Conservation (phyloP, 495 filamentous ascomycete genomes). For the Hypoxylon intermedium region DNA sequence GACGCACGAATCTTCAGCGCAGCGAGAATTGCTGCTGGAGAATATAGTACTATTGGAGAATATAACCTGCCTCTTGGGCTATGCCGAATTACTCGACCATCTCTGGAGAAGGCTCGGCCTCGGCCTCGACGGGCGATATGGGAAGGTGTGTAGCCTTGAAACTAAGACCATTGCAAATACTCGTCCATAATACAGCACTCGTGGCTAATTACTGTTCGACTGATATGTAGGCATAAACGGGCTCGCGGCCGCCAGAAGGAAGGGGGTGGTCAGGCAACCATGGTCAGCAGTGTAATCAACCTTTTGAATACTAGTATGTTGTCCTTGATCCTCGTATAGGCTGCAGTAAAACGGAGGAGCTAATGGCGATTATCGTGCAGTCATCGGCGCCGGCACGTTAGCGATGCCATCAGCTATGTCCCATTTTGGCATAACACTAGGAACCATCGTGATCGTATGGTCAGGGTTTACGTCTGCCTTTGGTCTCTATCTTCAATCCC, state of each 20-base stretch:
- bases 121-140: conserved; percentile 48
- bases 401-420: conserved; percentile 94
- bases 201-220: conserved; percentile 1
- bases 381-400: conserved; percentile 91
- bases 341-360: neutral
- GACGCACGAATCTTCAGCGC: conserved; percentile 14
- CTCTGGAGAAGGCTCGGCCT: conserved; percentile 43
- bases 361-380: conserved; percentile 51
- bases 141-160: conserved; percentile 40
- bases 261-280: conserved; percentile 76
- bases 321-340: neutral
- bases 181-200: neutral
- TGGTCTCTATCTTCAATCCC: conserved; percentile 90
- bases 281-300: conserved; percentile 92
- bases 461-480: conserved; percentile 87
- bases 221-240: conserved; percentile 42
- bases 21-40: conserved; percentile 11
- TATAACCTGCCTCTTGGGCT: conserved; percentile 26
- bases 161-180: neutral
- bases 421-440: conserved; percentile 86
- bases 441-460: conserved; percentile 86
- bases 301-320: conserved; percentile 88
- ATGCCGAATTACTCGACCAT: conserved; percentile 57
- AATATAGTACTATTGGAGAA: neutral
- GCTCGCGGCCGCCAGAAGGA: conserved; percentile 47